Conservation (phyloP, 192 early-diverging fungal genomes). For the Endogone sp. region DNA sequence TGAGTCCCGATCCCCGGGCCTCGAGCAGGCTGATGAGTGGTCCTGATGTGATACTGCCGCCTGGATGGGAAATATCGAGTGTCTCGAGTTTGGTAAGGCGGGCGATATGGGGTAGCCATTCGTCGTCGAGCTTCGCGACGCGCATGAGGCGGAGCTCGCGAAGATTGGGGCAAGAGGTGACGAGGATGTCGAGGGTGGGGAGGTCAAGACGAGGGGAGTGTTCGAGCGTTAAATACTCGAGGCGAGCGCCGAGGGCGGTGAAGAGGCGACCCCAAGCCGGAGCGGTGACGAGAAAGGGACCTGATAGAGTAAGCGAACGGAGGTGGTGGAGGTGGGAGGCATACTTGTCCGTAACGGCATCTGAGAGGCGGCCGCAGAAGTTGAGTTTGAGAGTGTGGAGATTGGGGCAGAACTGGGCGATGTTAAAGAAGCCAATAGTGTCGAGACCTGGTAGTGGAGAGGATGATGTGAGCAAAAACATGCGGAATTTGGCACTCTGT, state of each 20-base stretch:
- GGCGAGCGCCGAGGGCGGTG: constrained; percentile 36
- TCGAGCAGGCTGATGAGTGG: constrained; percentile 39
- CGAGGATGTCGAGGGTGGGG: constrained; percentile 45
- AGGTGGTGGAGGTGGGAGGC: constrained; percentile 37
- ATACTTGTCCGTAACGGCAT: constrained; percentile 39
- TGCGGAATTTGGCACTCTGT: not conserved
- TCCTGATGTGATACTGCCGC: constrained; percentile 39
- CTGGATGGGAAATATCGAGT: constrained; percentile 37
- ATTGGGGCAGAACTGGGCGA: constrained; percentile 60
- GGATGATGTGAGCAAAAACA: constrained; percentile 1
- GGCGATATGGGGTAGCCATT: constrained; percentile 34
- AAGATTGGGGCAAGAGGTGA: constrained; percentile 32
- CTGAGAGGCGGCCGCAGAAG: constrained; percentile 69
- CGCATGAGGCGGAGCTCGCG: constrained; percentile 41
- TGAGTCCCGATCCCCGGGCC: constrained; percentile 40
- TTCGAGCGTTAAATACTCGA: constrained; percentile 54
- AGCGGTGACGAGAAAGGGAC: constrained; percentile 66
- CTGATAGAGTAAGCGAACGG: constrained; percentile 55
- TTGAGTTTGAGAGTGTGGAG: constrained; percentile 60
- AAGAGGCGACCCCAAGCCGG: constrained; percentile 59
- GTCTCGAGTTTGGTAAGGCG: constrained; percentile 30
- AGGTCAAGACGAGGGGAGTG: constrained; percentile 54
- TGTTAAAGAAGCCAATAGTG: constrained; percentile 44
- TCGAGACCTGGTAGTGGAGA: constrained; percentile 30
- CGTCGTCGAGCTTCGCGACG: constrained; percentile 42